phyloP scores from a whole-genome alignment of 2,329 filamentous ascomycete species.

The Phyllosticta capitalensis region DNA sequence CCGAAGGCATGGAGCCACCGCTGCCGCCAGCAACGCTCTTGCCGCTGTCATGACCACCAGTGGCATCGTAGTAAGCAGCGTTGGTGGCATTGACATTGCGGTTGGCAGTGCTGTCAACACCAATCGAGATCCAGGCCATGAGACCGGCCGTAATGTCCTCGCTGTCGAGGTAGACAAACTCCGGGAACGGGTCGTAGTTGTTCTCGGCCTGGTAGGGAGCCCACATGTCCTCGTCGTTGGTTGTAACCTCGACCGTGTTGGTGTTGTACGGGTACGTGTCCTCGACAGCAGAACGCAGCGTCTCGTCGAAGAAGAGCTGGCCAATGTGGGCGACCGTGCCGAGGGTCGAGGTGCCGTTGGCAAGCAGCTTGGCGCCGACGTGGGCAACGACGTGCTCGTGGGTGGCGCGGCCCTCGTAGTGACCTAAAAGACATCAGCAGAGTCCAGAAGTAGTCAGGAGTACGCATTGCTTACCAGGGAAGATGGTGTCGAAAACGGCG shows the following conservation, averaged over 20 bases:
- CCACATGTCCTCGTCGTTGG: conserved; percentile 32
- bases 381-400: conserved; percentile 32
- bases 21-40: conserved; percentile 5
- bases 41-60: conserved; percentile 8
- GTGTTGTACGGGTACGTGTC: conserved; percentile 34
- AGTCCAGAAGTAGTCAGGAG: not conserved
- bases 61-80: conserved; percentile 8
- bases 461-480: conserved; percentile 34
- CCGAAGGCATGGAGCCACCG: not conserved
- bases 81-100: not conserved
- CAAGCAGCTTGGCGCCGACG: conserved; percentile 29
- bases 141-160: conserved; percentile 18
- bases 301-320: conserved; percentile 56
- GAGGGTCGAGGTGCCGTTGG: conserved; percentile 44
- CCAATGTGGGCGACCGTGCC: conserved; percentile 48
- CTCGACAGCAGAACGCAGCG: conserved; percentile 45
- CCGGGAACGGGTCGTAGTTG: conserved; percentile 42
- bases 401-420: conserved; percentile 25
- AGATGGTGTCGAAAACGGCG: conserved; percentile 40
- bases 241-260: conserved; percentile 36
- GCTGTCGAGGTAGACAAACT: conserved; percentile 42
- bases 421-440: not conserved
- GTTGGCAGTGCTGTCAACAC: conserved; percentile 5
- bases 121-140: conserved; percentile 22
- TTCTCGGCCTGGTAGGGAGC: conserved; percentile 19